Evolutionary conservation across 108 stramenopile species (phyloP).

Genomic region (Cyclotella cryptica): DNA sequence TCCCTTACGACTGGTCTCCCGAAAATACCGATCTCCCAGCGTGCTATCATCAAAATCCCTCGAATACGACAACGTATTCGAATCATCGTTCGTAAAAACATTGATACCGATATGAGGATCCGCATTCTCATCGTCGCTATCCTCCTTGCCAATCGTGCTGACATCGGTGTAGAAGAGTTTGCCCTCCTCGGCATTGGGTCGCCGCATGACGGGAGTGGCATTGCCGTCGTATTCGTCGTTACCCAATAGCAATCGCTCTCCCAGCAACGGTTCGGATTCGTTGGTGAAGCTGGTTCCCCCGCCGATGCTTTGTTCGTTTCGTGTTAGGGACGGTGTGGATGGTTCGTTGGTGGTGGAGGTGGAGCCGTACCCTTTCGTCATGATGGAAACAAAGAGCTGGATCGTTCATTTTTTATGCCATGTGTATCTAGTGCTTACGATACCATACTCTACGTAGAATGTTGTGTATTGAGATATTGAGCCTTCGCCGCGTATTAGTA

Average conservation of each 20-base stretch:
- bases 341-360: slow-evolving; percentile 16
- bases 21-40: slow-evolving; percentile 19
- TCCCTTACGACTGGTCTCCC: not conserved
- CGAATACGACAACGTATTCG: slow-evolving; percentile 38
- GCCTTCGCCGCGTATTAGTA: no score
- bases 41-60: slow-evolving; percentile 42
- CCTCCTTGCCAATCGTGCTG: slow-evolving; percentile 25
- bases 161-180: slow-evolving; percentile 20
- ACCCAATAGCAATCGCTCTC: slow-evolving; percentile 21
- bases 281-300: slow-evolving; percentile 19
- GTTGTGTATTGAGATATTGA: no score
- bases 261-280: slow-evolving; percentile 37
- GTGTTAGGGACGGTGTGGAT: not conserved
- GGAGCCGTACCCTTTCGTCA: not conserved
- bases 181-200: not conserved
- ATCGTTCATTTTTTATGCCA: not conserved
- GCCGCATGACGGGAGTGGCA: not conserved
- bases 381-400: not conserved
- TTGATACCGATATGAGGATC: slow-evolving; percentile 34
- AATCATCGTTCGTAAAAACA: slow-evolving; percentile 23
- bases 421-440: no score
- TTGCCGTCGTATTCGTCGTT: slow-evolving; percentile 12
- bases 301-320: slow-evolving; percentile 22
- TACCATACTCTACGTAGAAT: no score
- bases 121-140: slow-evolving; percentile 5